A percentile compares a stretch with the other conserved stretches of the same genome.
Evolutionary conservation across 2,329 filamentous ascomycete genomes (phyloP).

Genomic region (Monascus ruber): DNA sequence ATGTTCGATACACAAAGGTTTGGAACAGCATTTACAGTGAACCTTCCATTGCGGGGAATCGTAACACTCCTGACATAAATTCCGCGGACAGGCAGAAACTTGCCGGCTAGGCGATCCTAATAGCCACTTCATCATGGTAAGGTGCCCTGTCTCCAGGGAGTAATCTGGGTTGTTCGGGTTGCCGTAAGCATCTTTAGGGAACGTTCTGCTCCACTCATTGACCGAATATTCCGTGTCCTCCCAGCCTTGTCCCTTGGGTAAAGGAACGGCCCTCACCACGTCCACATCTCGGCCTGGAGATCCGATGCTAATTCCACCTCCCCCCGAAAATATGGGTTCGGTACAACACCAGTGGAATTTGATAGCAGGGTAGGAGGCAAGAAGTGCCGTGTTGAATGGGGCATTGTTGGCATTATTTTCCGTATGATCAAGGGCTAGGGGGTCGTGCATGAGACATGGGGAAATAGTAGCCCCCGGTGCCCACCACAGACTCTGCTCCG

Average conservation of each 20-base stretch:
- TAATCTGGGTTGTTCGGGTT: conserved; percentile 29
- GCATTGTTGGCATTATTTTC: conserved; percentile 9
- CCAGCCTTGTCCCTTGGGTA: conserved; percentile 44
- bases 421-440: conserved; percentile 15
- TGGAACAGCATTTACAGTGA: conserved; percentile 47
- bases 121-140: conserved; percentile 36
- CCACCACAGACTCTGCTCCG: conserved; percentile 43
- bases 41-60: conserved; percentile 49
- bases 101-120: conserved; percentile 36
- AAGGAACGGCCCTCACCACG: conserved; percentile 44
- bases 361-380: conserved; percentile 35
- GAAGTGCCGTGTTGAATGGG: conserved; percentile 23
- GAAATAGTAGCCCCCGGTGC: conserved; percentile 44
- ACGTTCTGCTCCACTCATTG: conserved; percentile 30
- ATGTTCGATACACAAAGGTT: conserved; percentile 48
- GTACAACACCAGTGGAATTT: conserved; percentile 51
- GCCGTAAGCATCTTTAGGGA: conserved; percentile 29
- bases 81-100: conserved; percentile 42
- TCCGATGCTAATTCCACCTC: conserved; percentile 47
- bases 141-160: conserved; percentile 27
- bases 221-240: conserved; percentile 43
- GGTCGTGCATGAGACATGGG: conserved; percentile 49
- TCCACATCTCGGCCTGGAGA: conserved; percentile 44
- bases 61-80: conserved; percentile 47
- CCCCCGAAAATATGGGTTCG: conserved; percentile 48